Percentiles rank a stretch among this genome's conserved stretches.
Conservation (phyloP, 2,329 filamentous ascomycete genomes). For the Alternaria sp. region DNA sequence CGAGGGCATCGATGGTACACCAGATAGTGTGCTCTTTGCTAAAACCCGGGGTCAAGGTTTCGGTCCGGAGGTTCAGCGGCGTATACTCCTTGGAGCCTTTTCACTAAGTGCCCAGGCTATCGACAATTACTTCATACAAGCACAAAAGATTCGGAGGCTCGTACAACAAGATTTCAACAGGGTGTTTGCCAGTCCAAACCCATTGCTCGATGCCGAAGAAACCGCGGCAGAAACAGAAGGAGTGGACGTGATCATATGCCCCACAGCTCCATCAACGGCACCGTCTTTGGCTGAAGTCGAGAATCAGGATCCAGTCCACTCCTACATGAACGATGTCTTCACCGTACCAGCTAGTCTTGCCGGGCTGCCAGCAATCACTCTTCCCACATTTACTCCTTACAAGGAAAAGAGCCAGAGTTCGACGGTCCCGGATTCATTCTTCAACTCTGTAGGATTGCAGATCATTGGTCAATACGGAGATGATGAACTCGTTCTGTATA, state of each 20-base stretch:
- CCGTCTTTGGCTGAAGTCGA: slow-evolving; percentile 68
- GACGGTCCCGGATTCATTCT: slow-evolving; percentile 18
- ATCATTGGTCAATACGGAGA: slow-evolving; percentile 83
- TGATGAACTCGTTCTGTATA: slow-evolving; percentile 67
- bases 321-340: slow-evolving; percentile 92
- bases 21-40: slow-evolving; percentile 67
- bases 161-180: slow-evolving; percentile 87
- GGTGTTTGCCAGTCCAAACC: slow-evolving; percentile 74
- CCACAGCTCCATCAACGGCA: slow-evolving; percentile 80
- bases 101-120: slow-evolving; percentile 88
- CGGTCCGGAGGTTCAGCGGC: slow-evolving; percentile 81
- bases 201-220: slow-evolving; percentile 58
- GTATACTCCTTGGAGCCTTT: slow-evolving; percentile 89
- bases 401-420: slow-evolving; percentile 30
- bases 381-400: slow-evolving; percentile 66
- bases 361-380: slow-evolving; percentile 84
- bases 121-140: slow-evolving; percentile 96
- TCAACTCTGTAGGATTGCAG: slow-evolving; percentile 68
- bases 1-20: slow-evolving; percentile 61
- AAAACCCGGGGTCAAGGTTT: slow-evolving; percentile 76
- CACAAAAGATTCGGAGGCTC: slow-evolving; percentile 82
- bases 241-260: slow-evolving; percentile 87
- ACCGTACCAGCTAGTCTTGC: slow-evolving; percentile 94
- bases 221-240: slow-evolving; percentile 57
- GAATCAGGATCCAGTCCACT: slow-evolving; percentile 66